phyloP scores from a whole-genome alignment of 2,329 filamentous ascomycete genomes.

The Cladophialophora yegresii region DNA sequence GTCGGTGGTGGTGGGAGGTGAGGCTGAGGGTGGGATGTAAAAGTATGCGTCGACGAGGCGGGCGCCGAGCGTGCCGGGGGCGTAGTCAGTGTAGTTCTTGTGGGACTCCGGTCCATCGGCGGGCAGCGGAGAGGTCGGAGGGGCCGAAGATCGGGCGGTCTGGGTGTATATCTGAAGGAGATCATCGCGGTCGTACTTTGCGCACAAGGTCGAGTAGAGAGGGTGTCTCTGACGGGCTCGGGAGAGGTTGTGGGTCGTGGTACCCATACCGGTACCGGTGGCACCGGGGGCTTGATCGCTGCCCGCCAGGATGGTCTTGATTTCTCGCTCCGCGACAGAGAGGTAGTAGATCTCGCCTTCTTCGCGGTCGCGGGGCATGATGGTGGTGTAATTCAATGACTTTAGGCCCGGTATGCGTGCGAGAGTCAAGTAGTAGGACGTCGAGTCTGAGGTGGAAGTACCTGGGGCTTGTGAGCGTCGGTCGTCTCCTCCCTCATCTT shows the following conservation, averaged over 20 bases:
- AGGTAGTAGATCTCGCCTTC: constrained; percentile 96
- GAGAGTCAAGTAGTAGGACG: constrained; percentile 34
- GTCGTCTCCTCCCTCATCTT: constrained; percentile 16
- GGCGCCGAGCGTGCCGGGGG: constrained; percentile 80
- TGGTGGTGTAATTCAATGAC: constrained; percentile 55
- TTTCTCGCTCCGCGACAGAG: constrained; percentile 74
- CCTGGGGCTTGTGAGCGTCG: constrained; percentile 31
- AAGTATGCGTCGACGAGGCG: constrained; percentile 67
- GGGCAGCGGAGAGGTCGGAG: constrained; percentile 42
- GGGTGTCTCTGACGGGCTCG: constrained; percentile 56
- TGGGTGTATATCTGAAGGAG: constrained; percentile 22
- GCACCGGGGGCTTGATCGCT: not conserved
- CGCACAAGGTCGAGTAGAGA: constrained; percentile 72
- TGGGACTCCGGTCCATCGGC: constrained; percentile 12
- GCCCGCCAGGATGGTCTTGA: constrained; percentile 60
- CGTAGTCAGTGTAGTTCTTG: constrained; percentile 45
- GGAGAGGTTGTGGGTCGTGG: constrained; percentile 1
- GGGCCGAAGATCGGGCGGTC: constrained; percentile 55
- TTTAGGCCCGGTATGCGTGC: constrained; percentile 42
- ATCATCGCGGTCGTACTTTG: constrained; percentile 64
- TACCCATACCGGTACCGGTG: too few species aligned
- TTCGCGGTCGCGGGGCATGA: constrained; percentile 71
- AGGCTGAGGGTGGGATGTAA: constrained; percentile 51
- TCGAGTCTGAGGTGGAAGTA: constrained; percentile 29
- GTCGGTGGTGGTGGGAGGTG: too few species aligned